Base-by-base conservation (phyloP, 768 basidiomycete genomes). In the Dioszegia crocea region DNA sequence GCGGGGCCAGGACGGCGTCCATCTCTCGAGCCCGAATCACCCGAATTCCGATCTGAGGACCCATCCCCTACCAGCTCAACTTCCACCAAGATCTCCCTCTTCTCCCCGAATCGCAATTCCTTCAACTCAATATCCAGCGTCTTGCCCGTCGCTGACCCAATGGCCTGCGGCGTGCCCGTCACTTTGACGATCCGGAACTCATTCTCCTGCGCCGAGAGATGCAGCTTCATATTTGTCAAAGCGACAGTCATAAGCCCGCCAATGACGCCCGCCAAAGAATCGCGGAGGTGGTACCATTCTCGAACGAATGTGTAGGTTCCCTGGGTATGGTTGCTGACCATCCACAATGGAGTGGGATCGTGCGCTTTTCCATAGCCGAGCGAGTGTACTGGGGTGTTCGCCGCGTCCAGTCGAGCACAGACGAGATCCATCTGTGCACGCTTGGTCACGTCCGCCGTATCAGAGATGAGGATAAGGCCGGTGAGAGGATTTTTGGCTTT, bases 351-450 rank as follows among this genome's bases (percentile, higher is more conserved):
- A 14, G 91, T 91, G 17, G 96, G 96, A 76, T 98, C 96, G 73
- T 98, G 96, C 16, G 91, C 89, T 59, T 90, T 88, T 26, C 93
- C 94, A 70, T 94, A 99, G 51, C 96, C 96, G 65, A 99, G 88
- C 2, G 93, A 88, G 76, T 99, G 94, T 56, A 99, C 96, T 3
- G 96, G 93, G 24, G 96, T 85, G 74, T 91, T 91, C 29, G 90
- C 96, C 12, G 96, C 94, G 72, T 99, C 96, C 1, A 92, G 88
- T 36, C 96, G 87, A 43, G 94, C 93, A 46, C 97, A 87, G 16
- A 97, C 93, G 16, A 99, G 83, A 75, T 99, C 96, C 91, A 99
- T 98, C 77, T 97, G 93, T 23, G 91, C 91, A 16, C 92, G 86
- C 53, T 91, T 84, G 16, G 92, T 91, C 68, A 86, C 88, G 68